Base-by-base conservation (phyloP, 1,284 basidiomycete species). In the Cryptococcus floricola region DNA sequence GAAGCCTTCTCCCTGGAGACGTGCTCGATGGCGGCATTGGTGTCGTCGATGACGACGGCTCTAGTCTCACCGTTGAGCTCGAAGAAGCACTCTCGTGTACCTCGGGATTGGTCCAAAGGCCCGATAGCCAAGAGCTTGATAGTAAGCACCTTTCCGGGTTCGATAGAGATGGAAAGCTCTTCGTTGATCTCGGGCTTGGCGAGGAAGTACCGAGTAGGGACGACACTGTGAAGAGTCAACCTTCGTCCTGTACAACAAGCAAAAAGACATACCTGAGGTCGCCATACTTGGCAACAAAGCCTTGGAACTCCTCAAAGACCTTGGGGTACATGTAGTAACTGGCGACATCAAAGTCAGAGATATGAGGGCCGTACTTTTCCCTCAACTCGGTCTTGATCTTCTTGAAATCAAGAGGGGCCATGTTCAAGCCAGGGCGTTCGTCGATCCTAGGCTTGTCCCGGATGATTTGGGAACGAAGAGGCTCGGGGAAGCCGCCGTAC, bases 401-500 rank as follows among this genome's bases (percentile, higher is more conserved):
- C 83, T 88, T 91, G 82, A 98, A 95, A 78, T 98, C 89, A 64
- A 97, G 79, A 19, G 96, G 91, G 66, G 82, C 80, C 84, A 99
- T 84, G 43, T 81, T 85, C 48, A 88, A 83, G 66, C 96, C 96
- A 19, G 96, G 96, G 63, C 96, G 87, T 48, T 85, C 88, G 69
- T 98, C 91, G 73, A 98, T 93, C 74, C 89, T 86, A 58, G 88
- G 86, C 80, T 93, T 94, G 80, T 93, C 87, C 69, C 96, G 87
- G 75, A 98, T 97, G 71, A 98, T 85, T 68, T 88, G 84, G 65
- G 86, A 84, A 63, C 96, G 89, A 62, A 98, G 81, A 37, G 92
- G 91, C 78, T 99, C 96, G 58, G 96, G 96, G 89, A 98, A 98
- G 50, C 96, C 96, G 71, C 94, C 95, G 71, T 91, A 87, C 53